These are phyloP conservation scores for Crithidia thermophila DNA, from an alignment of 208 protist genomes.

Conservation along the genomic window DNA sequence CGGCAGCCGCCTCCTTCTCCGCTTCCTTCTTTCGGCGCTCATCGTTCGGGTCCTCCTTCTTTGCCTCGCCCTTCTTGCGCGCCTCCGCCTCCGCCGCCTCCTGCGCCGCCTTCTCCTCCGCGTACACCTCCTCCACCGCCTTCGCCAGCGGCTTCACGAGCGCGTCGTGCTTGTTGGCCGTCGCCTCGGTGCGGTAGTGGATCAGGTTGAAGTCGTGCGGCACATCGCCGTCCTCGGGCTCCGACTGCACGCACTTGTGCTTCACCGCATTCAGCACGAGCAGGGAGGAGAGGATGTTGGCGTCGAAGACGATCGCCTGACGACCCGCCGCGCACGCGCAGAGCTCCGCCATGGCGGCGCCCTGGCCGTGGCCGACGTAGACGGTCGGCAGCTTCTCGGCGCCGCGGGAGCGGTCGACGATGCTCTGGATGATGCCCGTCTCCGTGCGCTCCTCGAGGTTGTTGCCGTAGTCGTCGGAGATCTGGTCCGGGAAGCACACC, in stretches of 20 bases:
- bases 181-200: constrained; percentile 31
- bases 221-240: constrained; percentile 20
- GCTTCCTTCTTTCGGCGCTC: constrained; percentile 26
- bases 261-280: constrained; percentile 40
- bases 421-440: constrained; percentile 38
- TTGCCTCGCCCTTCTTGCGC: neutral
- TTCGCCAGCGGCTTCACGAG: neutral
- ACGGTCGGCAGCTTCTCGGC: constrained; percentile 35
- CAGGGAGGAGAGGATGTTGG: constrained; percentile 37
- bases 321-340: constrained; percentile 35
- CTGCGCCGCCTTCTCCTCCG: constrained; percentile 14
- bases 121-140: constrained; percentile 18
- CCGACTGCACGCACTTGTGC: constrained; percentile 28
- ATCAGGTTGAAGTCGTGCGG: constrained; percentile 36
- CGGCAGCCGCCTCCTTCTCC: constrained; percentile 25
- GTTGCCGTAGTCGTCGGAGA: constrained; percentile 63
- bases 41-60: constrained; percentile 21
- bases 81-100: constrained; percentile 10
- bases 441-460: constrained; percentile 61
- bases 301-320: constrained; percentile 50
- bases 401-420: constrained; percentile 20
- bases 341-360: constrained; percentile 44
- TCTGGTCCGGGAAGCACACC: constrained; percentile 44
- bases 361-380: constrained; percentile 55
- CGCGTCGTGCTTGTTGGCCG: constrained; percentile 18